Percentiles rank a stretch among this genome's conserved stretches.
Evolutionary conservation across 805 yeast species (phyloP).

Genomic region (Saccharomycopsis amapae): DNA sequence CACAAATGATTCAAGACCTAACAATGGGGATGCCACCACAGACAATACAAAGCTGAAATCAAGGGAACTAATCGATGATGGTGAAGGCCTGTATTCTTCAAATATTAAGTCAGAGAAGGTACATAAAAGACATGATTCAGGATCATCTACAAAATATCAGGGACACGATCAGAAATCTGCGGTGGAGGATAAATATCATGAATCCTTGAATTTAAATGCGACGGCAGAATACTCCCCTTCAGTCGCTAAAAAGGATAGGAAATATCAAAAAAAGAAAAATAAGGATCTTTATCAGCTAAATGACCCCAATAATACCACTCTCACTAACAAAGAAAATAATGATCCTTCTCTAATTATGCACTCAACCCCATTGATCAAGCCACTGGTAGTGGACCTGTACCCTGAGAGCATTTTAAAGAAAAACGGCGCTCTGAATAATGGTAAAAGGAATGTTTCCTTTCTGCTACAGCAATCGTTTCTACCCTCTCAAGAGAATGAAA

Average conservation of each 20-base stretch:
- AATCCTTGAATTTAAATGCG: neutral
- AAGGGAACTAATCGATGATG: neutral
- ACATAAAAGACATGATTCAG: too few species aligned
- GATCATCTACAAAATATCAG: neutral
- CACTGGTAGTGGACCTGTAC: neutral
- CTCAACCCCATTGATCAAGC: slow-evolving; percentile 9
- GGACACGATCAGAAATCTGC: neutral
- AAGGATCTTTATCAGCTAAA: neutral
- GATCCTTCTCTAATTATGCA: neutral
- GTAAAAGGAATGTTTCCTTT: slow-evolving; percentile 17
- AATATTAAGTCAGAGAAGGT: too few species aligned
- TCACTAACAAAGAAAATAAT: too few species aligned
- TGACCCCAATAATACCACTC: neutral
- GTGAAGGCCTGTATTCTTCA: neutral
- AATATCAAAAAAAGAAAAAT: neutral
- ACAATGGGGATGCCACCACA: neutral
- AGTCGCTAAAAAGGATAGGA: neutral
- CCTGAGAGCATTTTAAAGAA: slow-evolving; percentile 13
- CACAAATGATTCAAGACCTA: neutral
- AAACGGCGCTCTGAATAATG: neutral
- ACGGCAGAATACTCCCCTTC: neutral
- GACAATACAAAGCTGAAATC: neutral
- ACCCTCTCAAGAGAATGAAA: too few species aligned
- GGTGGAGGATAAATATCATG: neutral
- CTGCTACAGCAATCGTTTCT: slow-evolving; percentile 1